These are phyloP conservation scores for Trypanosoma avium DNA, from an alignment of 208 protist genomes.

Conservation along the genomic window DNA sequence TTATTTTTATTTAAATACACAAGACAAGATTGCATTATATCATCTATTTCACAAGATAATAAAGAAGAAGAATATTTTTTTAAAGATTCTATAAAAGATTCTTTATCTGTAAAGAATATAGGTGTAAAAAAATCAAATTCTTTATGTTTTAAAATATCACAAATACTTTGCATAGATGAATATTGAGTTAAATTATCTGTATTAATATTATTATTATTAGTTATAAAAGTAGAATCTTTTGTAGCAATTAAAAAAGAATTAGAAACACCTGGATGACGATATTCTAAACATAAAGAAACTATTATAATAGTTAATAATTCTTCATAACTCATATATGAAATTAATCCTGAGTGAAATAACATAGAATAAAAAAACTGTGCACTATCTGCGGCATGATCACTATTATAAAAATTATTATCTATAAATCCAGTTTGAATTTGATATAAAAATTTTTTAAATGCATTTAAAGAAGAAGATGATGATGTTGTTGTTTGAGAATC, in stretches of 20 bases:
- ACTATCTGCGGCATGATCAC: conserved; percentile 10
- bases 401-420: neutral
- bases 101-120: too few species aligned
- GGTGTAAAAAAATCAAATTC: neutral
- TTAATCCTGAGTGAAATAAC: conserved; percentile 15
- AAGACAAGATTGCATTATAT: neutral
- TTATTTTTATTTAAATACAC: neutral
- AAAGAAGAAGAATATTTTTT: too few species aligned
- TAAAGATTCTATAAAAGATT: too few species aligned
- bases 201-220: neutral
- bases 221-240: neutral
- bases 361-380: conserved; percentile 26
- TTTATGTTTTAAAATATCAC: neutral
- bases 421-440: conserved; percentile 6
- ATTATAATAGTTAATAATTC: conserved; percentile 11
- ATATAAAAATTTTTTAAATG: conserved; percentile 9
- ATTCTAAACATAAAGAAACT: conserved; percentile 9
- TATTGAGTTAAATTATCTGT: too few species aligned
- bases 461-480: neutral
- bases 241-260: neutral
- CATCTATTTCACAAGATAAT: neutral
- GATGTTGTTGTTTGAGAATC: too few species aligned
- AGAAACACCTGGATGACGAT: conserved; percentile 1
- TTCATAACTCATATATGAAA: conserved; percentile 8
- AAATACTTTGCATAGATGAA: too few species aligned